Evolutionary conservation across 2,329 filamentous ascomycete species (phyloP).

Genomic region (Venturia pyrina): DNA sequence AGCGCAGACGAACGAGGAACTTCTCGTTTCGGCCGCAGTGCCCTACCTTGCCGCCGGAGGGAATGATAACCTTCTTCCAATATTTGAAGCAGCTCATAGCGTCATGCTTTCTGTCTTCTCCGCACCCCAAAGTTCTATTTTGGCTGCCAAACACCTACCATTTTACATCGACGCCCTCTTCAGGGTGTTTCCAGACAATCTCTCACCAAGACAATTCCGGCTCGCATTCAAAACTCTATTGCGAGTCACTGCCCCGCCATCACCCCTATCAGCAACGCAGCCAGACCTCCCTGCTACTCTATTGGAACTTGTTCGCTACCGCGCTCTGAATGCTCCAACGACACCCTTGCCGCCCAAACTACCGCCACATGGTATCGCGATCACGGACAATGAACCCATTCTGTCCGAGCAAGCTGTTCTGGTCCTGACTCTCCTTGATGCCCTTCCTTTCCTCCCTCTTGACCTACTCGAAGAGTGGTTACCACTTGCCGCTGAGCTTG

Average conservation of each 20-base stretch:
- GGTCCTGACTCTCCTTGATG: conserved; percentile 67
- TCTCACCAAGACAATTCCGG: conserved; percentile 78
- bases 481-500: conserved; percentile 55
- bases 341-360: conserved; percentile 24
- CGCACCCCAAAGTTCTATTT: conserved; percentile 62
- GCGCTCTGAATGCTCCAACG: conserved; percentile 47
- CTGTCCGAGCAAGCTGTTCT: conserved; percentile 74
- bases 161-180: conserved; percentile 79
- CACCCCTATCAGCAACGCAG: conserved; percentile 59
- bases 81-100: conserved; percentile 86
- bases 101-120: conserved; percentile 71
- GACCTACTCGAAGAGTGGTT: conserved; percentile 72
- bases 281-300: conserved; percentile 71
- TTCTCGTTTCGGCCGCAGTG: conserved; percentile 64
- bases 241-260: conserved; percentile 71
- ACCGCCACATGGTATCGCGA: conserved; percentile 19
- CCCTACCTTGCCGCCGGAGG: conserved; percentile 59
- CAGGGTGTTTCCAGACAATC: conserved; percentile 63
- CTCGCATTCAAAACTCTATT: conserved; percentile 80
- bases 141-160: conserved; percentile 63
- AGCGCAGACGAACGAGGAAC: conserved; percentile 55
- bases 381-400: conserved; percentile 22
- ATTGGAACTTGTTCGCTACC: conserved; percentile 65
- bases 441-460: conserved; percentile 63
- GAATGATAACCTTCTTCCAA: conserved; percentile 48